Conservation (phyloP, 2,329 filamentous ascomycete species). For the Apiospora kogelbergensis region DNA sequence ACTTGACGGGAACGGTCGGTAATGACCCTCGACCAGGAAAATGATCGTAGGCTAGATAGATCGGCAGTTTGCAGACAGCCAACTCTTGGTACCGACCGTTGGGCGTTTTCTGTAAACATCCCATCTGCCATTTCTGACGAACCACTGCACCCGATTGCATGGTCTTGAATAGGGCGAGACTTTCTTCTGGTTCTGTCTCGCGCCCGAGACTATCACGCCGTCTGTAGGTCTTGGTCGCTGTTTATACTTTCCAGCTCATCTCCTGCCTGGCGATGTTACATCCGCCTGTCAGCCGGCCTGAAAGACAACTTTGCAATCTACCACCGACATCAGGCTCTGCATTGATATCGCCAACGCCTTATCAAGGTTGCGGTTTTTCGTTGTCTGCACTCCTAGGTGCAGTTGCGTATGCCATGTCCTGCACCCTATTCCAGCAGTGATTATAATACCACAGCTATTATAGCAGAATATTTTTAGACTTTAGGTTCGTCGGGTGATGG, state of each 20-base stretch:
- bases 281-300: neutral
- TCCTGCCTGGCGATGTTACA: neutral
- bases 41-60: neutral
- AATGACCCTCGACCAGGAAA: neutral
- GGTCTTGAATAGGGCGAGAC: neutral
- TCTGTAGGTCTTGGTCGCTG: neutral
- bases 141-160: no score
- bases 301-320: neutral
- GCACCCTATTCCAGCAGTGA: neutral
- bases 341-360: neutral
- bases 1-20: neutral
- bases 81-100: neutral
- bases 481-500: neutral
- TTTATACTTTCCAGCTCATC: neutral
- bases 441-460: neutral
- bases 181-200: neutral
- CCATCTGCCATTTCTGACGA: no score
- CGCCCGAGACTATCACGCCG: neutral
- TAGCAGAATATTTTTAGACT: neutral
- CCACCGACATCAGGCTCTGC: neutral
- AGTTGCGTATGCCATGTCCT: neutral
- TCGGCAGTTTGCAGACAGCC: neutral
- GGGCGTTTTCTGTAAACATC: no score
- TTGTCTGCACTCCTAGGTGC: no score
- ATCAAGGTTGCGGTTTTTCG: no score